Evolutionary conservation across 176 grass and related monocot genomes (phyloP), one percentile per base, ranked within the genome.

Genomic region (Musa troglodytarum): DNA sequence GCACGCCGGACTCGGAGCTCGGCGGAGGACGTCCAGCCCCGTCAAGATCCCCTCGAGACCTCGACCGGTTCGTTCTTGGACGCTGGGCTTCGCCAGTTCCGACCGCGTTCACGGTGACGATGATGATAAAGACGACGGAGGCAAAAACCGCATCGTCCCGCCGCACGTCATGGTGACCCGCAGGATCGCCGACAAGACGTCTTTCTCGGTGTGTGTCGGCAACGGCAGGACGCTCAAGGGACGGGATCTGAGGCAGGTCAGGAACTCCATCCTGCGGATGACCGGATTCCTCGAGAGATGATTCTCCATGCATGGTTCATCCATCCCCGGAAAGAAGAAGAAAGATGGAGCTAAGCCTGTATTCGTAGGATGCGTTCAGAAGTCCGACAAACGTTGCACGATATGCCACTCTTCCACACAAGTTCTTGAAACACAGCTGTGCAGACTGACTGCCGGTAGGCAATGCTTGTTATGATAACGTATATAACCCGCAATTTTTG

Each of bases 151-250:
- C 20, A 4, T 73, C 66, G 29, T 65, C 24, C 49, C 58, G 61
- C 57, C 57, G 3, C 34, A 43, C 1, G 66, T 80, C 66, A 2
- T 87, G 29, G 79, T 25, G 53, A n/a, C 61, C 13, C 52, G 72
- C 7, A 55, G 72, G 72, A 29, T 52, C 11, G n/a, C 19, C 4
- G 52, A 73, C 0, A 79, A 74, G 68, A 79, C 77, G 79, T 83
- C 82, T 3, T 88, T 73, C 79, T 93, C 90, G 74, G 87, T 97
- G 78, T 89, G 83, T 69, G 49, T 80, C 29, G 94, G 94, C 8
- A 87, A 86, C 23, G 90, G 94, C 13, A 80, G 94, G 77, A 97
- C 89, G 76, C 90, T 89, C 69, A 97, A 97, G 85, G 94, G 94
- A 1, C 52, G 85, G 8, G 88, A 97, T 79, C 90, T 97, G 29